These are phyloP conservation scores for Saccharomycopsis sp. DNA, from an alignment of 805 yeast species.

Conservation along the genomic window DNA sequence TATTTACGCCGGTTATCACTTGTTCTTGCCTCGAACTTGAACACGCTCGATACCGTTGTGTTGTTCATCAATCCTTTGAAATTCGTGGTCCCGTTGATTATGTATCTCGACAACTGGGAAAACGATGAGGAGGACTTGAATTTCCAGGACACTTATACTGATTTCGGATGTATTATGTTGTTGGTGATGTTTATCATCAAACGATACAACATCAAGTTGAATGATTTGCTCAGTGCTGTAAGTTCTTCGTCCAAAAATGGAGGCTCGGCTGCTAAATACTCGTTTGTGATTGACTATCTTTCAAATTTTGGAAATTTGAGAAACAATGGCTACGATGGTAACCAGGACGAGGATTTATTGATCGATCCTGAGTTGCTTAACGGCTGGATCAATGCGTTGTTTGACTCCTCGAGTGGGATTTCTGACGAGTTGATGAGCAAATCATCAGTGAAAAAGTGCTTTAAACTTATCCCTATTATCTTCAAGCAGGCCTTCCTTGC, in stretches of 20 bases:
- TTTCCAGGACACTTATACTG: slow-evolving; percentile 60
- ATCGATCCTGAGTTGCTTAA: slow-evolving; percentile 32
- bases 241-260: background rate
- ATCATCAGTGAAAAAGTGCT: slow-evolving; percentile 59
- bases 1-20: slow-evolving; percentile 46
- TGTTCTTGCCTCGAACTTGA: slow-evolving; percentile 39
- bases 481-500: slow-evolving; percentile 68
- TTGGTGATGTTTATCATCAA: slow-evolving; percentile 36
- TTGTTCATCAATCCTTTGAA: slow-evolving; percentile 39
- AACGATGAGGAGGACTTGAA: slow-evolving; percentile 45
- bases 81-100: slow-evolving; percentile 39
- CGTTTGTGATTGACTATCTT: slow-evolving; percentile 14
- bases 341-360: background rate
- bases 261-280: background rate
- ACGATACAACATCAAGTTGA: slow-evolving; percentile 32
- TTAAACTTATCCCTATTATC: slow-evolving; percentile 63
- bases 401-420: slow-evolving; percentile 71
- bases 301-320: slow-evolving; percentile 13
- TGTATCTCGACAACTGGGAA: slow-evolving; percentile 44
- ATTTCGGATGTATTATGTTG: slow-evolving; percentile 57
- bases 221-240: slow-evolving; percentile 22
- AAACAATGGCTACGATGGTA: background rate
- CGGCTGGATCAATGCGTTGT: slow-evolving; percentile 76
- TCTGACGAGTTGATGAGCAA: slow-evolving; percentile 75
- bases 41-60: slow-evolving; percentile 38